These are phyloP conservation scores for Euphorbia corollata DNA, from an alignment of 441 rosid genomes.

Conservation along the genomic window DNA sequence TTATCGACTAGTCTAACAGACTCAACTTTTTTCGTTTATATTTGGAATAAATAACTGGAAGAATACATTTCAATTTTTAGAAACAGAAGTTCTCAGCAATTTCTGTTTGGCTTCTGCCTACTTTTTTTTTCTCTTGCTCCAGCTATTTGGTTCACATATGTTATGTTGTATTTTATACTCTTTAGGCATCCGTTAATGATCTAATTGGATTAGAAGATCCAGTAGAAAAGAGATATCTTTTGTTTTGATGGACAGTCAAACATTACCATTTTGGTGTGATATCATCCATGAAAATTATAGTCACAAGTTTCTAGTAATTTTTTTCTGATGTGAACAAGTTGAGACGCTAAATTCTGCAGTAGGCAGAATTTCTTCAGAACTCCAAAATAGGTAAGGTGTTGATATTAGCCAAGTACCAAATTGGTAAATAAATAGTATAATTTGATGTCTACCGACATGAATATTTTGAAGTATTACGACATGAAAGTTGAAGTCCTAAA, in stretches of 20 bases:
- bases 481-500: neutral
- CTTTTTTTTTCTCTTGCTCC: neutral
- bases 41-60: neutral
- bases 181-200: neutral
- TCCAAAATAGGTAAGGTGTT: no score
- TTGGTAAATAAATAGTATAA: no score
- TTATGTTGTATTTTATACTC: slow-evolving; percentile 6
- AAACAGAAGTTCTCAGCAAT: neutral
- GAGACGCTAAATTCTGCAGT: neutral
- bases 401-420: no score
- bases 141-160: slow-evolving; percentile 10
- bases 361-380: neutral
- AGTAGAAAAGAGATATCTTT: neutral
- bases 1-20: slow-evolving; percentile 4
- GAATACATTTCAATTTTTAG: neutral
- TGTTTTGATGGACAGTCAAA: neutral
- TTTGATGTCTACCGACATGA: no score
- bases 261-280: neutral
- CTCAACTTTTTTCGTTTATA: slow-evolving; percentile 1
- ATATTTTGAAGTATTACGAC: no score
- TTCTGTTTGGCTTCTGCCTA: slow-evolving; percentile 2
- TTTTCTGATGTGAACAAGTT: slow-evolving; percentile 3
- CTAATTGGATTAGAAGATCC: slow-evolving; percentile 6
- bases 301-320: neutral
- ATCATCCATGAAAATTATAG: neutral